phyloP scores from a whole-genome alignment of 192 early-diverging fungal genomes.

The Phlyctochytrium bullatum region DNA sequence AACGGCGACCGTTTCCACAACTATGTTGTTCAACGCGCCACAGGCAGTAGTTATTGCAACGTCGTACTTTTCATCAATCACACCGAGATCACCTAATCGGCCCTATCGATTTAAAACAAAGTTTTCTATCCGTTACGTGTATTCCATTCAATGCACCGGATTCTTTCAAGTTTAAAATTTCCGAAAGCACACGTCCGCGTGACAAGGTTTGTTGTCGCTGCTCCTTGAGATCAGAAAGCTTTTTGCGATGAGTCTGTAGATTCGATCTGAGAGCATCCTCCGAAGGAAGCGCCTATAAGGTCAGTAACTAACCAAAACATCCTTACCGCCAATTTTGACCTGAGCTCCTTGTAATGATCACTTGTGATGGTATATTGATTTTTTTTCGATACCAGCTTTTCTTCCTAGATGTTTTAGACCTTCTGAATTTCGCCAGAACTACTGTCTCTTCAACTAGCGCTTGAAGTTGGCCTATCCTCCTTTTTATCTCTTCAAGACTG shows the following conservation, averaged over 20 bases:
- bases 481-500: no score
- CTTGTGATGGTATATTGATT: no score
- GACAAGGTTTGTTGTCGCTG: constrained; percentile 19
- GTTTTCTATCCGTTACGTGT: constrained; percentile 22
- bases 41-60: constrained; percentile 93
- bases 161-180: constrained; percentile 39
- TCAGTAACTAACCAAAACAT: no score
- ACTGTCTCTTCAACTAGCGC: no score
- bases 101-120: constrained; percentile 40
- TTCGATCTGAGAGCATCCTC: neutral
- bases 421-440: no score
- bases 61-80: constrained; percentile 91
- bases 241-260: neutral
- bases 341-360: no score
- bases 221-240: neutral
- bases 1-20: constrained; percentile 83
- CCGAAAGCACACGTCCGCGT: constrained; percentile 26
- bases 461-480: no score
- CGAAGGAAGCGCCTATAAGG: neutral
- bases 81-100: constrained; percentile 93
- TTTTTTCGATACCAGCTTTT: no score
- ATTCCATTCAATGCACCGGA: constrained; percentile 39
- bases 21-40: constrained; percentile 77
- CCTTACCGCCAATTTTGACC: no score
- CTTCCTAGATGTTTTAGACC: no score